Evolutionary conservation across 1,284 basidiomycete genomes (phyloP).

Genomic region (Ganoderma boninense): DNA sequence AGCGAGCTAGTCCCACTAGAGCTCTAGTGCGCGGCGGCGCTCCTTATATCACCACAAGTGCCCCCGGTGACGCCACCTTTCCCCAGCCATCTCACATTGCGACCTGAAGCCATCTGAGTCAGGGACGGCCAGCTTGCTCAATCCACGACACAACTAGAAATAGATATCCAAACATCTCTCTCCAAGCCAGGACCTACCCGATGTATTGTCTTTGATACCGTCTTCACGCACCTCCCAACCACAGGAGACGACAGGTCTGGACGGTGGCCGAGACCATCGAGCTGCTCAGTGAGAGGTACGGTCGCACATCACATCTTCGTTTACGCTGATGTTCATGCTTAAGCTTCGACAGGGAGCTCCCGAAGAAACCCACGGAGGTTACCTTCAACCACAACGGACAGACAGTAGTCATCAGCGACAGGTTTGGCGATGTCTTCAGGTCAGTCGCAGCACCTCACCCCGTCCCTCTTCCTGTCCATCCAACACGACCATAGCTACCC

Average conservation of each 20-base stretch:
- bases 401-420: conserved; percentile 79
- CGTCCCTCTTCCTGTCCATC: not conserved
- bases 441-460: conserved; percentile 37
- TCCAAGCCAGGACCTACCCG: conserved; percentile 66
- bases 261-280: conserved; percentile 58
- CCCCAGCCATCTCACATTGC: not conserved
- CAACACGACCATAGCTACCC: conserved; percentile 56
- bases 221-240: conserved; percentile 64
- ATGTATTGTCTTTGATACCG: conserved; percentile 61
- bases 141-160: conserved; percentile 50
- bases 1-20: no score
- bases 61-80: no score
- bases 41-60: no score
- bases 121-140: conserved; percentile 64
- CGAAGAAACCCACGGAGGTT: conserved; percentile 78
- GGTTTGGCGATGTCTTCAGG: conserved; percentile 89
- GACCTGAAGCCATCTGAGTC: conserved; percentile 30
- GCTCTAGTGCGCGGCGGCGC: no score
- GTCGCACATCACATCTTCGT: not conserved
- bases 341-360: conserved; percentile 63
- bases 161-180: conserved; percentile 44
- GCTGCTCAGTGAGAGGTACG: conserved; percentile 71
- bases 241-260: conserved; percentile 83
- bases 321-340: not conserved
- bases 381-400: conserved; percentile 64